These are phyloP conservation scores for Tetracentron sinense DNA, from an alignment of 164 flowering plant genomes.

Conservation along the genomic window DNA sequence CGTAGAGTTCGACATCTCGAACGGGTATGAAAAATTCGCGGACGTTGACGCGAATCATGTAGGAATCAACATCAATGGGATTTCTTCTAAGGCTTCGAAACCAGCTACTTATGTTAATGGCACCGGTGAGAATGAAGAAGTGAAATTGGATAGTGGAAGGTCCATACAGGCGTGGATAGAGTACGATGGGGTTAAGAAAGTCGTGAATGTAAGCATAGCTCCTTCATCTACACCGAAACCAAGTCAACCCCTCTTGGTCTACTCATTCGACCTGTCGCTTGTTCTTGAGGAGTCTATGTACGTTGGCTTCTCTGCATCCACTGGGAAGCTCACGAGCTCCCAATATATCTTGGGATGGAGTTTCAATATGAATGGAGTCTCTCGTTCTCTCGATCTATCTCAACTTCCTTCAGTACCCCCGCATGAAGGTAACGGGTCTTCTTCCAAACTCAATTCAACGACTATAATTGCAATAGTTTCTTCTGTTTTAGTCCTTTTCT, in stretches of 20 bases:
- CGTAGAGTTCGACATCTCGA: slow-evolving; percentile 49
- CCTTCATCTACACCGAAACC: background rate
- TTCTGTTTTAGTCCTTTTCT: no score
- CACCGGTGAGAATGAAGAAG: background rate
- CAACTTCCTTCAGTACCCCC: background rate
- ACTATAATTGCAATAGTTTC: no score
- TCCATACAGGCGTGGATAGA: no score
- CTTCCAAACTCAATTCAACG: no score
- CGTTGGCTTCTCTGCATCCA: slow-evolving; percentile 6
- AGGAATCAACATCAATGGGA: slow-evolving; percentile 39
- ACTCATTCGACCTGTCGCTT: slow-evolving; percentile 1
- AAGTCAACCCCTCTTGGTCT: background rate
- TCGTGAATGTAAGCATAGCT: slow-evolving; percentile 5
- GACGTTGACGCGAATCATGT: slow-evolving; percentile 39
- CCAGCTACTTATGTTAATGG: slow-evolving; percentile 19
- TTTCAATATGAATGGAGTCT: background rate
- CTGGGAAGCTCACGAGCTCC: background rate
- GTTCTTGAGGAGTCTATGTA: slow-evolving; percentile 2
- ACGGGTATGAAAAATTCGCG: slow-evolving; percentile 10
- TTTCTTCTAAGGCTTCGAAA: slow-evolving; percentile 14
- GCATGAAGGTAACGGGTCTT: no score
- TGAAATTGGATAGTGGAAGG: slow-evolving; percentile 20
- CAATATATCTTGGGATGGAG: no score
- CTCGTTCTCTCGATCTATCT: background rate
- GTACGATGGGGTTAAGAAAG: background rate